phyloP scores from a whole-genome alignment of 2,329 filamentous ascomycete species.

The Pseudocercospora crystallina region DNA sequence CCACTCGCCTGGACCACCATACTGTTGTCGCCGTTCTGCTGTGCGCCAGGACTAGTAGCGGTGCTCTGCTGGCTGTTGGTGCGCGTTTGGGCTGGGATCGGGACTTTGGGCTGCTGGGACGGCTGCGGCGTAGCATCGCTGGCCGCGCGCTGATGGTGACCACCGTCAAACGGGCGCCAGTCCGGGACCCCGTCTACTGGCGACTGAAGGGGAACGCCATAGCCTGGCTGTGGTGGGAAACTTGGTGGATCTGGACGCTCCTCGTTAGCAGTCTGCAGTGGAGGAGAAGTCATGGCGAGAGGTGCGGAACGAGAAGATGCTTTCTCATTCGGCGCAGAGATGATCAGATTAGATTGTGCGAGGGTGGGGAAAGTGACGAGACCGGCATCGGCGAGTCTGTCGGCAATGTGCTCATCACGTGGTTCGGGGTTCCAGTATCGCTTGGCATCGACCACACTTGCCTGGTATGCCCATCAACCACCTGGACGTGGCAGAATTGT shows the following conservation, averaged over 20 bases:
- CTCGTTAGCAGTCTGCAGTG: slow-evolving; percentile 21
- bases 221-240: slow-evolving; percentile 1
- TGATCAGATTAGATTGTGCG: slow-evolving; percentile 31
- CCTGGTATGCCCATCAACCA: too few relatives aligned
- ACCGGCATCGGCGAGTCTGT: slow-evolving; percentile 6
- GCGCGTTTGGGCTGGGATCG: slow-evolving; percentile 7
- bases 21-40: slow-evolving; percentile 4
- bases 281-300: slow-evolving; percentile 19
- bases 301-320: slow-evolving; percentile 9
- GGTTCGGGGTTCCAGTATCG: too few relatives aligned
- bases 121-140: not conserved
- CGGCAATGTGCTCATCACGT: not conserved
- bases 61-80: not conserved
- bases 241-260: slow-evolving; percentile 13
- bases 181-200: not conserved
- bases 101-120: slow-evolving; percentile 2
- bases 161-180: too few relatives aligned
- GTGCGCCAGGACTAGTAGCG: not conserved
- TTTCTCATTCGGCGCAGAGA: slow-evolving; percentile 17
- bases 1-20: slow-evolving; percentile 25
- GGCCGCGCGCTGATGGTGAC: not conserved
- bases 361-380: slow-evolving; percentile 2
- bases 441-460: too few relatives aligned
- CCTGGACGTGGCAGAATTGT: too few relatives aligned
- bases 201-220: not conserved